A percentile compares a stretch with the other conserved stretches of the same genome.
Evolutionary conservation across 305 asterid genomes (phyloP).

Genomic region (Rubia tinctorum): DNA sequence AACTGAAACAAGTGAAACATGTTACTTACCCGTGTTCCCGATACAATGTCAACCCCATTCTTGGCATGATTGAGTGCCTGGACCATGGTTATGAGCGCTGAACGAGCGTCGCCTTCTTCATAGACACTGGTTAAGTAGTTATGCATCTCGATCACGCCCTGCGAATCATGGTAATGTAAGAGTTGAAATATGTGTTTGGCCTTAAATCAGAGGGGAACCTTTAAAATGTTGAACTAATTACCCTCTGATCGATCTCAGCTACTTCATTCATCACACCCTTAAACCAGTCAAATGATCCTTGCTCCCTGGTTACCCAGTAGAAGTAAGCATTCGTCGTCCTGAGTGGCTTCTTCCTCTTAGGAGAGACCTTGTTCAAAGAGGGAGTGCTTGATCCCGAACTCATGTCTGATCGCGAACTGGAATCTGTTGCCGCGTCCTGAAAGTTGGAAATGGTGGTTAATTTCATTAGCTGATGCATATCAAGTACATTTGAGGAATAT

Average conservation of each 20-base stretch:
- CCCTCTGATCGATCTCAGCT: slow-evolving; percentile 57
- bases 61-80: slow-evolving; percentile 68
- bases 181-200: background rate
- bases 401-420: slow-evolving; percentile 60
- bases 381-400: slow-evolving; percentile 45
- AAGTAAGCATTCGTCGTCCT: slow-evolving; percentile 60
- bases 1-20: background rate
- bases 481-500: background rate
- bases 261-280: slow-evolving; percentile 65
- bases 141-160: slow-evolving; percentile 65
- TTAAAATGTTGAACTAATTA: slow-evolving; percentile 11
- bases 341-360: slow-evolving; percentile 39
- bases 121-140: slow-evolving; percentile 64
- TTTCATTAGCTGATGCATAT: background rate
- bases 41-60: slow-evolving; percentile 57
- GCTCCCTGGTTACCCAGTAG: slow-evolving; percentile 70
- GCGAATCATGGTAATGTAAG: background rate
- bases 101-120: slow-evolving; percentile 67
- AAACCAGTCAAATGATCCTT: slow-evolving; percentile 66
- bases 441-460: slow-evolving; percentile 12
- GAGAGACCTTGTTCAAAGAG: slow-evolving; percentile 45
- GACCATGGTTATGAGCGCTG: slow-evolving; percentile 67
- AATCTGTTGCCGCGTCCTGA: slow-evolving; percentile 74
- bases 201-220: background rate
- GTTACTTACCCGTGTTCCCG: slow-evolving; percentile 50